Conservation (phyloP, 805 yeast species). For the Maudiozyma serrabonitensis region DNA sequence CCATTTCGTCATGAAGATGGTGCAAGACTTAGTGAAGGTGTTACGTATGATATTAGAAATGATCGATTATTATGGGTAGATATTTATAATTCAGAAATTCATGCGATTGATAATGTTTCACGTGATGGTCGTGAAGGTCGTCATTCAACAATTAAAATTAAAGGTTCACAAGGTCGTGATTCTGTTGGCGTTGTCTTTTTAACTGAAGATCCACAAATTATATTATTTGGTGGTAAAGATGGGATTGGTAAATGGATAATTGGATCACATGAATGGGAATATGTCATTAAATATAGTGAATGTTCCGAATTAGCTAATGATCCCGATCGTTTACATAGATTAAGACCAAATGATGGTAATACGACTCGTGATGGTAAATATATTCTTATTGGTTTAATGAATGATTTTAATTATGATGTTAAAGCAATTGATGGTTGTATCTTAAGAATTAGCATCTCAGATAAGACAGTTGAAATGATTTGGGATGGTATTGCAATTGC, state of each 20-base stretch:
- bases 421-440: conserved; percentile 43
- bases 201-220: conserved; percentile 34
- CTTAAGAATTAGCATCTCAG: conserved; percentile 32
- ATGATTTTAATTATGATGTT: conserved; percentile 35
- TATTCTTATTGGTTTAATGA: conserved; percentile 77
- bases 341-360: conserved; percentile 76
- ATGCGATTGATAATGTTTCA: conserved; percentile 13
- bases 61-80: conserved; percentile 39
- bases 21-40: conserved; percentile 51
- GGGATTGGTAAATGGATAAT: conserved; percentile 57
- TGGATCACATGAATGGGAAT: conserved; percentile 29
- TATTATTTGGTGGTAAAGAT: conserved; percentile 51
- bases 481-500: conserved; percentile 44
- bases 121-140: conserved; percentile 4
- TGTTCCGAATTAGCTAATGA: conserved; percentile 26
- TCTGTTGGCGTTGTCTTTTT: conserved; percentile 61
- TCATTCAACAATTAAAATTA: background rate
- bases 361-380: conserved; percentile 62
- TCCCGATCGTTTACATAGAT: conserved; percentile 15
- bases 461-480: conserved; percentile 23
- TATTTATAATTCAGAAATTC: conserved; percentile 30
- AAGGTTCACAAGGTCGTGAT: conserved; percentile 17
- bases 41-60: conserved; percentile 50
- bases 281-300: conserved; percentile 29
- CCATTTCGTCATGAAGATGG: conserved; percentile 17